Conservation (phyloP, 1,284 basidiomycete genomes). For the Vanrija sp. region DNA sequence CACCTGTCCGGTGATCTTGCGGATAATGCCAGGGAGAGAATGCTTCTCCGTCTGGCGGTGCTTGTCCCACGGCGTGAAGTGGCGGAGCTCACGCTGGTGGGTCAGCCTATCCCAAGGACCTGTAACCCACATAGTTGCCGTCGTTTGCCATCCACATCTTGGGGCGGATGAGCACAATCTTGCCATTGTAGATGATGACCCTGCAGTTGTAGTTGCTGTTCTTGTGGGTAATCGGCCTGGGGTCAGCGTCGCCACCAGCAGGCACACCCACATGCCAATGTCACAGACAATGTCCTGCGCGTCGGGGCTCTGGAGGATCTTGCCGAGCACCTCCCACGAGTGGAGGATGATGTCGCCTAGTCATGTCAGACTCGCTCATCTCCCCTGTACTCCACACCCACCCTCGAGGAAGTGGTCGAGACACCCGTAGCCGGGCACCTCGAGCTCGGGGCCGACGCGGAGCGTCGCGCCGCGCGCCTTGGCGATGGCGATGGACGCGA, state of each 20-base stretch:
- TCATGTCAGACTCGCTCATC: not conserved
- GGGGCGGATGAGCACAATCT: conserved; percentile 89
- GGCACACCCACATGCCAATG: conserved; percentile 73
- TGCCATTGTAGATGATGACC: conserved; percentile 75
- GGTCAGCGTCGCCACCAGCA: conserved; percentile 1
- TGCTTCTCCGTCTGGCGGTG: conserved; percentile 83
- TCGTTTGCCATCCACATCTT: conserved; percentile 99
- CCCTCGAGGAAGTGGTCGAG: conserved; percentile 70
- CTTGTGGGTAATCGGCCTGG: conserved; percentile 91
- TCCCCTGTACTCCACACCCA: conserved; percentile 11
- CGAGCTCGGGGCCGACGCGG: conserved; percentile 97
- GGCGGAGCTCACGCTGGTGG: conserved; percentile 73
- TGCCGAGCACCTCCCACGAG: conserved; percentile 90
- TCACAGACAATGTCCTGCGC: conserved; percentile 80
- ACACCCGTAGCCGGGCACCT: conserved; percentile 95
- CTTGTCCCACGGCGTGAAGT: conserved; percentile 94
- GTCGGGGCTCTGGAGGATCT: conserved; percentile 74
- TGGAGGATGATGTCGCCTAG: conserved; percentile 89
- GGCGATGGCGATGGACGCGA: conserved; percentile 81
- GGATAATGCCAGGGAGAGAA: conserved; percentile 80
- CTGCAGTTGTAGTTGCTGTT: conserved; percentile 97
- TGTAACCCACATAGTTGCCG: conserved; percentile 71
- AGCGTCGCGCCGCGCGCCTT: conserved; percentile 85
- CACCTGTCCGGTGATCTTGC: conserved; percentile 83
- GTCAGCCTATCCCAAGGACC: conserved; percentile 4